A percentile compares a stretch with the other conserved stretches of the same genome.
Evolutionary conservation across 2,329 filamentous ascomycete species (phyloP).

Genomic region (Aphanoascus verrucosus): DNA sequence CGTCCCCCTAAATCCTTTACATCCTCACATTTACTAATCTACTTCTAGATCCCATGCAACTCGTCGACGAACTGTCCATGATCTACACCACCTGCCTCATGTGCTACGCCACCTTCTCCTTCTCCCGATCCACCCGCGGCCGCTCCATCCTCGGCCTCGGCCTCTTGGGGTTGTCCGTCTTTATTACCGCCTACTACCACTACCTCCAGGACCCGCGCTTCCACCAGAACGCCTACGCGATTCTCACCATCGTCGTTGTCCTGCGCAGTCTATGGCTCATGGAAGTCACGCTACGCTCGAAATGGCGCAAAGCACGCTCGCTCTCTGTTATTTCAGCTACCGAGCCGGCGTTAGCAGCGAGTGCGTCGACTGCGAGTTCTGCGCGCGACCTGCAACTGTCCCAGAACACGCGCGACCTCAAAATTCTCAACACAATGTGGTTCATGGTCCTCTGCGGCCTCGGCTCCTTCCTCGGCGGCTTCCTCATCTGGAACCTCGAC

Average conservation of each 20-base stretch:
- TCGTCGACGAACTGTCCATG: conserved; percentile 61
- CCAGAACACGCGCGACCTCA: conserved; percentile 46
- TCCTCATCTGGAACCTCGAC: conserved; percentile 67
- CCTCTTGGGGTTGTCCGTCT: conserved; percentile 47
- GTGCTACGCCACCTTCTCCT: conserved; percentile 65
- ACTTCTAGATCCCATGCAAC: conserved; percentile 54
- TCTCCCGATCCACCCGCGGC: conserved; percentile 46
- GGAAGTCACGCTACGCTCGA: conserved; percentile 54
- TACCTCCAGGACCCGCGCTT: conserved; percentile 71
- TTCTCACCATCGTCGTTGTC: conserved; percentile 60
- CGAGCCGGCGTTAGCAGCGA: conserved; percentile 19
- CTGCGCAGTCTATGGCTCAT: conserved; percentile 67
- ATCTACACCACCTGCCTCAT: conserved; percentile 62
- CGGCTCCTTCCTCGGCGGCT: conserved; percentile 61
- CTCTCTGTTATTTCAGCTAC: conserved; percentile 18
- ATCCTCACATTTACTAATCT: conserved; percentile 3
- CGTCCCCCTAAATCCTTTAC: too few relatives aligned
- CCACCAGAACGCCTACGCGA: conserved; percentile 68
- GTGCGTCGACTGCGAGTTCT: too few relatives aligned
- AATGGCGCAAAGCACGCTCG: conserved; percentile 38
- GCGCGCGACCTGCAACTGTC: conserved; percentile 38
- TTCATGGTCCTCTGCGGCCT: conserved; percentile 59
- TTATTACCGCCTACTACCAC: conserved; percentile 73
- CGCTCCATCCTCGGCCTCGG: conserved; percentile 47
- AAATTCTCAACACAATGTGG: conserved; percentile 62